phyloP scores from a whole-genome alignment of 1,284 basidiomycete species.

The Tilletia walkeri region DNA sequence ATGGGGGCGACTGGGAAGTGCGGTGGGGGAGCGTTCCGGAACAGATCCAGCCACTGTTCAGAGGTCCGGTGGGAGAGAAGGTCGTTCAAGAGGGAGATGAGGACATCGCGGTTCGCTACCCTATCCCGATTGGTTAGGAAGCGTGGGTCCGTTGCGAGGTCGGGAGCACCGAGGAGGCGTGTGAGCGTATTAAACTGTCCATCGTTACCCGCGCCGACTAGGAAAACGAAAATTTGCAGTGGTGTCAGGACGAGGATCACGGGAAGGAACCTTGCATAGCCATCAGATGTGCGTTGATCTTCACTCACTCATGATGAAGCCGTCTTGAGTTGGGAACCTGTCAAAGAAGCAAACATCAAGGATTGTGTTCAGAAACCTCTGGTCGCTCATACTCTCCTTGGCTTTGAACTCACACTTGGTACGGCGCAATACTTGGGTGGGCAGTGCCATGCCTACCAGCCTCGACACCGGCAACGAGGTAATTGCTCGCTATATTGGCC shows the following conservation, averaged over 20 bases:
- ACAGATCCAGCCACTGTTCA: conserved; percentile 39
- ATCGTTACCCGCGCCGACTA: conserved; percentile 84
- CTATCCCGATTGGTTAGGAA: conserved; percentile 65
- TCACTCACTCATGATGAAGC: conserved; percentile 70
- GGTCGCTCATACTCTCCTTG: background rate
- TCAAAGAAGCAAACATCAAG: conserved; percentile 71
- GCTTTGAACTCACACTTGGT: conserved; percentile 28
- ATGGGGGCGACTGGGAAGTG: conserved; percentile 60
- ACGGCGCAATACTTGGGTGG: conserved; percentile 62
- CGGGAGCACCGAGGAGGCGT: conserved; percentile 26
- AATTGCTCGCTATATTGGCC: conserved; percentile 90
- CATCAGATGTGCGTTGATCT: background rate
- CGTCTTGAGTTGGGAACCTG: conserved; percentile 75
- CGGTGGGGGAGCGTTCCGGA: conserved; percentile 28
- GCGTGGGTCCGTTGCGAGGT: conserved; percentile 25
- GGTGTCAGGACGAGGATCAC: background rate
- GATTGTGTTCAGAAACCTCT: background rate
- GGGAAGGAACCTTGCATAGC: too few relatives aligned
- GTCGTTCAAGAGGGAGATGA: conserved; percentile 72
- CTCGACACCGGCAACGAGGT: conserved; percentile 81
- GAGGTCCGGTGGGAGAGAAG: conserved; percentile 46
- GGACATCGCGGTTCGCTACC: conserved; percentile 71
- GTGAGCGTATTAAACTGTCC: conserved; percentile 65
- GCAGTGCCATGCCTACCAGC: conserved; percentile 84
- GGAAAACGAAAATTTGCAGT: conserved; percentile 16